phyloP scores from a whole-genome alignment of 163 green algal species.

The Scenedesmus sp. region DNA sequence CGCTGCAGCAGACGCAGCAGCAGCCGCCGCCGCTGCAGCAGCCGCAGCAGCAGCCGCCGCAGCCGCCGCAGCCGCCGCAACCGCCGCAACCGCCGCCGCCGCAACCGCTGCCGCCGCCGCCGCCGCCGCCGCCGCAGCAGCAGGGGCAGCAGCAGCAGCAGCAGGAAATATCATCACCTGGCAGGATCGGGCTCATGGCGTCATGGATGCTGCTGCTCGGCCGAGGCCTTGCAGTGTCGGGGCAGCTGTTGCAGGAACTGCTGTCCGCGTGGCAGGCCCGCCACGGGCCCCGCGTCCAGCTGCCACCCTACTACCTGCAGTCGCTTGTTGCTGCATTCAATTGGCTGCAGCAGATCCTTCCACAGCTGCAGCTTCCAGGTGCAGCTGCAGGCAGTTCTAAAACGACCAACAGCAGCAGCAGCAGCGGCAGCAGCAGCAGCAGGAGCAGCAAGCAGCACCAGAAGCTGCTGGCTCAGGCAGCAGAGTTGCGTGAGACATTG shows the following conservation, averaged over 20 bases:
- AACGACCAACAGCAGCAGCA: too few species aligned
- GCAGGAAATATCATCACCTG: not conserved
- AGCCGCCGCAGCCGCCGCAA: too few species aligned
- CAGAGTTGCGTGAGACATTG: not conserved
- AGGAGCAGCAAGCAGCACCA: not conserved
- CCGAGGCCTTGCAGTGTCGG: not conserved
- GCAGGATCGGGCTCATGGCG: not conserved
- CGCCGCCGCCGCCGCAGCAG: too few species aligned
- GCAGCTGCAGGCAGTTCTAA: not conserved
- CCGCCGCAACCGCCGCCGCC: too few species aligned
- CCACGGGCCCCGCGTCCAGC: too few species aligned
- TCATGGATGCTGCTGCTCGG: not conserved
- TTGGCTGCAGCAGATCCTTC: not conserved
- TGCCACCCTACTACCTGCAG: not conserved
- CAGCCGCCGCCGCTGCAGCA: too few species aligned
- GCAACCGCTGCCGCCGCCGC: too few species aligned
- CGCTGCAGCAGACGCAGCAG: too few species aligned
- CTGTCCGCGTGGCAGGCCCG: too few species aligned
- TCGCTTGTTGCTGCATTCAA: not conserved
- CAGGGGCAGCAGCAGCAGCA: too few species aligned
- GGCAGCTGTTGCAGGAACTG: not conserved
- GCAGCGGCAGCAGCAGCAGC: not conserved
- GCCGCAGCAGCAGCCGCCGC: too few species aligned
- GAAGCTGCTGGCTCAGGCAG: not conserved
- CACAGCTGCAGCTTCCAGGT: not conserved